Evolutionary conservation across 371 early-diverging fungal species (phyloP).

Genomic region (Zancudomyces culisetae): DNA sequence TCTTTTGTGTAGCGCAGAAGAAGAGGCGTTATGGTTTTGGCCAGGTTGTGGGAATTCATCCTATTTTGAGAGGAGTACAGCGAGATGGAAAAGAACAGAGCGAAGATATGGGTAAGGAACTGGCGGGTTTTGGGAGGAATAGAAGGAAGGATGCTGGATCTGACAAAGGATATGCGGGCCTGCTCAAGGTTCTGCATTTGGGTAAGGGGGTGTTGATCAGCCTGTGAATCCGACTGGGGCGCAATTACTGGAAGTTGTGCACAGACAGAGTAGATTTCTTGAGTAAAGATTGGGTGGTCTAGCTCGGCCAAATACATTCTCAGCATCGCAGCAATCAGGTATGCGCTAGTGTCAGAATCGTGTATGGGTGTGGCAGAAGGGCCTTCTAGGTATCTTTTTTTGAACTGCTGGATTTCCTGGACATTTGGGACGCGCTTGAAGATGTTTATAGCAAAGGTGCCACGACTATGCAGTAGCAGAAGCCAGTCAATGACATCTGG

Average conservation of each 20-base stretch:
- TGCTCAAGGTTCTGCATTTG: slow-evolving; percentile 10
- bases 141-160: slow-evolving; percentile 29
- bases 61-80: slow-evolving; percentile 38
- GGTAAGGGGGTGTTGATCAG: not conserved
- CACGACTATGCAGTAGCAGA: slow-evolving; percentile 30
- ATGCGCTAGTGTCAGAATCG: slow-evolving; percentile 51
- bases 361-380: slow-evolving; percentile 27
- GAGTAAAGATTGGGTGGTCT: slow-evolving; percentile 46
- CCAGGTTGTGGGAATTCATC: slow-evolving; percentile 69
- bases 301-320: slow-evolving; percentile 73
- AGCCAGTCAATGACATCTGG: slow-evolving; percentile 38
- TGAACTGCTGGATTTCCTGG: slow-evolving; percentile 41
- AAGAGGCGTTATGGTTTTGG: slow-evolving; percentile 74
- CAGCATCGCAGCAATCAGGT: slow-evolving; percentile 38
- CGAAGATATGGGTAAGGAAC: slow-evolving; percentile 44
- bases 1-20: slow-evolving; percentile 27
- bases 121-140: slow-evolving; percentile 23
- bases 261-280: slow-evolving; percentile 14
- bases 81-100: slow-evolving; percentile 46
- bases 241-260: slow-evolving; percentile 1
- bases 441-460: slow-evolving; percentile 62
- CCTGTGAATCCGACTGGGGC: not conserved
- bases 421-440: slow-evolving; percentile 68
- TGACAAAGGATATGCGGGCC: slow-evolving; percentile 23
- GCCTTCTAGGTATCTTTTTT: slow-evolving; percentile 32